Evolutionary conservation across 371 early-diverging fungal genomes (phyloP), one percentile per base, ranked within the genome.

Genomic region (Rhizoclosmatium hyalinum): DNA sequence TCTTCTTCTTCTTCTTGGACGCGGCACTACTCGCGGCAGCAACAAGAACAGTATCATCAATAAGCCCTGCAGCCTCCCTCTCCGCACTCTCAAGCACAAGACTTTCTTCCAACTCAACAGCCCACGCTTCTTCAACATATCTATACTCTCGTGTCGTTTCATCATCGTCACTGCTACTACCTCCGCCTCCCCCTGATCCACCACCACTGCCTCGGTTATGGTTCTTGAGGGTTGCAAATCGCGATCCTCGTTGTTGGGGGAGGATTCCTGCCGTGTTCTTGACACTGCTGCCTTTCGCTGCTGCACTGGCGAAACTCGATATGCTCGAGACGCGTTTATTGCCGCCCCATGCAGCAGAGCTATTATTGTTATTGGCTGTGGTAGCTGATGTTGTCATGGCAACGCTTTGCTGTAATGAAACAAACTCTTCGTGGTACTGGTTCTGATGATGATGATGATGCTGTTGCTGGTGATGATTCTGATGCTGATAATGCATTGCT

Each of bases 1-100:
- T 60, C 17, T 43, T 44, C 63, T 82, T 82, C 73, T 80, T 80
- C 68, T 76, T 69, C 55, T 70, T 53, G 24, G 58, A 69, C 41
- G 50, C n/a, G 5, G 68, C 66, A 21, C 60, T 70, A 21, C 66
- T 60, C 45, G 58, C 72, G 2, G n/a, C 44, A 24, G 3, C 56
- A 12, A 19, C 74, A 12, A 44, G 69, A 21, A 50, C 47, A 5
- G 12, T 67, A 47, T 24, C 75, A 43, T 73, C 74, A 32, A 32
- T 32, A 32, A 32, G 32, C 8, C 19, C 41, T 46, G 72, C 44
- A 12, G 65, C 61, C 1, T 74, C 74, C 43, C 72, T 78, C 64
- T 82, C 80, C 44, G 6, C 61, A 60, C 10, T 14, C 14, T 65
- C 43, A 32, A 2, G 32, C 53, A 67, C 10, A 2, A 53, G 54